Evolutionary conservation across 345 rosid species (phyloP).

Genomic region (Lepidium sativum): DNA sequence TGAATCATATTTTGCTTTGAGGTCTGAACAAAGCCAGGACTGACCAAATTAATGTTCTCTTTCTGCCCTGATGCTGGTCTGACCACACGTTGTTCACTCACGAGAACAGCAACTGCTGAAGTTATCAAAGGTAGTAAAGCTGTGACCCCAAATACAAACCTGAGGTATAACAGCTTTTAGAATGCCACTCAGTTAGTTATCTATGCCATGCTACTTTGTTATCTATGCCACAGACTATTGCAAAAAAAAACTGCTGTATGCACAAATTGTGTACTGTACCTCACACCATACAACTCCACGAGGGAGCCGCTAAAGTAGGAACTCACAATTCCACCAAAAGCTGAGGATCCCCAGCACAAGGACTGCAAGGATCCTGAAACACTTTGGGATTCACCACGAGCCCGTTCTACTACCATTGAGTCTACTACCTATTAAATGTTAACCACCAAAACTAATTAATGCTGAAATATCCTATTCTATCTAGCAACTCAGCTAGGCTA

Average conservation of each 20-base stretch:
- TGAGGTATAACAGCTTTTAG: constrained; percentile 35
- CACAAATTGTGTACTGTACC: constrained; percentile 33
- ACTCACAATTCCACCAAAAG: constrained; percentile 96
- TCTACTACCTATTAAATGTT: constrained; percentile 62
- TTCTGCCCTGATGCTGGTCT: constrained; percentile 35
- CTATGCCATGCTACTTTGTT: constrained; percentile 8
- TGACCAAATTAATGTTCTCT: constrained; percentile 29
- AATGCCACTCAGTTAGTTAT: constrained; percentile 20
- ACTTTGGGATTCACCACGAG: constrained; percentile 96
- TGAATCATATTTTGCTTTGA: constrained; percentile 56
- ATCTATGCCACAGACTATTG: background rate
- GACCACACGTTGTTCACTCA: constrained; percentile 61
- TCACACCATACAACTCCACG: constrained; percentile 85
- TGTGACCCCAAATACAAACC: constrained; percentile 95
- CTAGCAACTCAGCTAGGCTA: background rate
- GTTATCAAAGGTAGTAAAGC: constrained; percentile 77
- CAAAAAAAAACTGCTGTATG: background rate
- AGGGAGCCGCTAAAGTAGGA: constrained; percentile 92
- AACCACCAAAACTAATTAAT: background rate
- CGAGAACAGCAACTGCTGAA: constrained; percentile 92
- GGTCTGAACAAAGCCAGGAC: constrained; percentile 52
- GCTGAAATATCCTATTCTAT: background rate
- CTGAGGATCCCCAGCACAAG: constrained; percentile 96
- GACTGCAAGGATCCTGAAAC: constrained; percentile 91
- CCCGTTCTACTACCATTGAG: constrained; percentile 98